Evolutionary conservation across 2,329 filamentous ascomycete genomes (phyloP).

Genomic region (Ophiocordyceps robertsii): DNA sequence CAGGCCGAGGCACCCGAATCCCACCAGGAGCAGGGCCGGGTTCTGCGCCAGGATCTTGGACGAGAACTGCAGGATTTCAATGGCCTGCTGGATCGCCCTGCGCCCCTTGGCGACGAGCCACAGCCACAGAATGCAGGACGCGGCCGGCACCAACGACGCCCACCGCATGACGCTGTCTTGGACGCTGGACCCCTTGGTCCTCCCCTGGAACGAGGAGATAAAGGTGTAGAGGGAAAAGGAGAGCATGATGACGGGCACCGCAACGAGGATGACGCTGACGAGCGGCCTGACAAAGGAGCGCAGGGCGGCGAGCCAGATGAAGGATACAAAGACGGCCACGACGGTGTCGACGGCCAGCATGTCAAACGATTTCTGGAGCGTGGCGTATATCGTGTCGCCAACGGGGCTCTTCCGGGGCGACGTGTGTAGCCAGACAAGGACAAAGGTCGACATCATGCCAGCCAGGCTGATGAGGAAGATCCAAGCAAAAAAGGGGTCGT

Average conservation of each 20-base stretch:
- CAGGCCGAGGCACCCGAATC: conserved; percentile 59
- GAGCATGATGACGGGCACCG: conserved; percentile 73
- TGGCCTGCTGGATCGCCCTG: conserved; percentile 66
- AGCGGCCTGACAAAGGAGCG: conserved; percentile 79
- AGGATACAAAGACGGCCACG: conserved; percentile 74
- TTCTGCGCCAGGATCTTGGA: conserved; percentile 79
- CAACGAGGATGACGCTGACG: conserved; percentile 66
- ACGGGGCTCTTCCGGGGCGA: conserved; percentile 57
- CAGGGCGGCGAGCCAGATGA: conserved; percentile 81
- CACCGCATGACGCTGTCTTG: conserved; percentile 87
- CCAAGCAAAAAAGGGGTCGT: conserved; percentile 87
- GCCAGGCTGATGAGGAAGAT: conserved; percentile 77
- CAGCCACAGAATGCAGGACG: conserved; percentile 65
- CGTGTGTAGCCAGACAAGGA: conserved; percentile 84
- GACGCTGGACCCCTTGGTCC: conserved; percentile 58
- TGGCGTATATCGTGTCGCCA: conserved; percentile 90
- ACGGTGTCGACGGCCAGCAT: conserved; percentile 84
- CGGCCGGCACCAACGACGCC: conserved; percentile 62
- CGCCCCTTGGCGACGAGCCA: conserved; percentile 74
- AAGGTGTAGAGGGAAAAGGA: conserved; percentile 89
- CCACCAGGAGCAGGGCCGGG: conserved; percentile 69
- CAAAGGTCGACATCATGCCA: conserved; percentile 74
- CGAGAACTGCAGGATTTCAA: conserved; percentile 84
- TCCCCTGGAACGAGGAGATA: conserved; percentile 73
- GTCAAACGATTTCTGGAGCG: conserved; percentile 73